Evolutionary conservation across 2,329 filamentous ascomycete genomes (phyloP).

Genomic region (Pseudofabraea citricarpa): DNA sequence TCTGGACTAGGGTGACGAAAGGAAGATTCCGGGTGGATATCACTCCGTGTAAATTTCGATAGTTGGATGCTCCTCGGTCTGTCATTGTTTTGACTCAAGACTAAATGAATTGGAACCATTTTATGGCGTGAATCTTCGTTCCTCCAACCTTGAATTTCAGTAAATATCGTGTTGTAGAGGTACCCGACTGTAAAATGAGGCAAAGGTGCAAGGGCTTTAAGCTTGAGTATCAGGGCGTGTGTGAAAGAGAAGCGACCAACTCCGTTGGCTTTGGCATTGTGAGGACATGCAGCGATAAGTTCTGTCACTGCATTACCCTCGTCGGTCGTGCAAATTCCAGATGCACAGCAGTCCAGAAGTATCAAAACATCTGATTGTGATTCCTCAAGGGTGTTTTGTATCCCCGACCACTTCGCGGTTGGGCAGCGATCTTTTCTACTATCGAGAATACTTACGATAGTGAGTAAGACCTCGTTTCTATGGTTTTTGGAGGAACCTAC

Average conservation of each 20-base stretch:
- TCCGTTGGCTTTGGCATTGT: conserved; percentile 43
- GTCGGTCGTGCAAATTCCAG: conserved; percentile 8
- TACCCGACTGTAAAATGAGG: conserved; percentile 38
- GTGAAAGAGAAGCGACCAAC: conserved; percentile 13
- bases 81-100: conserved; percentile 4
- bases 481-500: conserved; percentile 48
- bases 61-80: conserved; percentile 6
- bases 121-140: neutral
- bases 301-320: conserved; percentile 23
- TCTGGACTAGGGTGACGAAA: too few species aligned
- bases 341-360: conserved; percentile 53
- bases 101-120: conserved; percentile 8
- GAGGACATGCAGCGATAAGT: conserved; percentile 41
- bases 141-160: conserved; percentile 4
- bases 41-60: conserved; percentile 1
- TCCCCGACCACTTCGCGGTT: conserved; percentile 12
- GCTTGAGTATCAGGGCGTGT: conserved; percentile 3
- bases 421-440: conserved; percentile 6
- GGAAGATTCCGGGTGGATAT: too few species aligned
- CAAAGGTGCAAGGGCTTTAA: conserved; percentile 26
- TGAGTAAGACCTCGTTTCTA: too few species aligned
- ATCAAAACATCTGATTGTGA: conserved; percentile 54
- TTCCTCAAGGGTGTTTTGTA: conserved; percentile 46
- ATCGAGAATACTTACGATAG: conserved; percentile 5
- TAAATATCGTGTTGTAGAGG: conserved; percentile 26